A percentile compares a stretch with the other conserved stretches of the same genome.
Evolutionary conservation across 805 yeast genomes (phyloP).

Genomic region (Kluyveromyces nonfermentans): DNA sequence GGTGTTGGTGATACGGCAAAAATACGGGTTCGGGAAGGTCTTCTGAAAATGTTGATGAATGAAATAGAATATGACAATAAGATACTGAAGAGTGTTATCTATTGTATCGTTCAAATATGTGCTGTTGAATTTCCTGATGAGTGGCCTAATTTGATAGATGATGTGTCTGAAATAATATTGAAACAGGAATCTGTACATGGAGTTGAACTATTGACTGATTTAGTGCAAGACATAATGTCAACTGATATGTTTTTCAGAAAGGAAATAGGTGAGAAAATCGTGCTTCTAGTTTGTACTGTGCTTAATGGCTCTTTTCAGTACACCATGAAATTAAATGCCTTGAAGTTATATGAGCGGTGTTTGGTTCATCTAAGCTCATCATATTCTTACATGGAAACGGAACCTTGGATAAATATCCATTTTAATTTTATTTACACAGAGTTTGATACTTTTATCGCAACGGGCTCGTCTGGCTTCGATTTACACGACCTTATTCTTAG

Average conservation of each 20-base stretch:
- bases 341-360: conserved; percentile 45
- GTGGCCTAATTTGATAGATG: conserved; percentile 67
- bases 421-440: conserved; percentile 20
- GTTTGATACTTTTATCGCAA: conserved; percentile 10
- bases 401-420: conserved; percentile 16
- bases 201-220: conserved; percentile 54
- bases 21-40: conserved; percentile 36
- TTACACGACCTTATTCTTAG: conserved; percentile 9
- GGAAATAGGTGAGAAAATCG: conserved; percentile 50
- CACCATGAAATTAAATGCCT: conserved; percentile 38
- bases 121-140: conserved; percentile 91
- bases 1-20: conserved; percentile 43
- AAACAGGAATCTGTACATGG: conserved; percentile 38
- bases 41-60: conserved; percentile 39
- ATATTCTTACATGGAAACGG: conserved; percentile 23
- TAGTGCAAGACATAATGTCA: conserved; percentile 77
- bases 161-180: conserved; percentile 36
- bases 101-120: conserved; percentile 75
- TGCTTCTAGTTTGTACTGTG: conserved; percentile 40
- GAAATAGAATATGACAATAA: conserved; percentile 40
- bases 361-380: conserved; percentile 36
- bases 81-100: conserved; percentile 56
- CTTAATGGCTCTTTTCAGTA: conserved; percentile 24
- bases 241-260: conserved; percentile 81
- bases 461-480: neutral